A percentile compares a stretch with the other conserved stretches of the same genome.
Conservation (phyloP, 2,329 filamentous ascomycete species). For the Clarireedia paspali region DNA sequence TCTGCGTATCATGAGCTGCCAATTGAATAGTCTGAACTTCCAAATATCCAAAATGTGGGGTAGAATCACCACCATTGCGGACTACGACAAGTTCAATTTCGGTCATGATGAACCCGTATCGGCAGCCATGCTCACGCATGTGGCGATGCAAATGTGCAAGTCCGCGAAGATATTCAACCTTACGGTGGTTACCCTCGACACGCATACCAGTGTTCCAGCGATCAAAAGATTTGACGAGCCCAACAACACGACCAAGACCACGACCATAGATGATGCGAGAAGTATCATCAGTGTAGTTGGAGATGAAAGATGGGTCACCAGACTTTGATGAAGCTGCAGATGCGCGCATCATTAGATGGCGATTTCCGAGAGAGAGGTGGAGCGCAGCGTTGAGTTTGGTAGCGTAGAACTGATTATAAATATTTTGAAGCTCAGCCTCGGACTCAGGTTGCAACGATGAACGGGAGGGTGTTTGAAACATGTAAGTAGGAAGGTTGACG, state of each 20-base stretch:
- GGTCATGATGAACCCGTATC: constrained; percentile 93
- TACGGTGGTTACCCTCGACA: constrained; percentile 72
- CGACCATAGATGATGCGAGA: constrained; percentile 40
- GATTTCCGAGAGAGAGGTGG: constrained; percentile 61
- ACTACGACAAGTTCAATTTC: constrained; percentile 93
- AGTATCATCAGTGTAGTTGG: constrained; percentile 44
- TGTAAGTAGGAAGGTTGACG: constrained; percentile 53
- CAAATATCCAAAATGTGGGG: constrained; percentile 81
- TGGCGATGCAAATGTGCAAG: constrained; percentile 79
- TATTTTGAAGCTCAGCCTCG: constrained; percentile 64
- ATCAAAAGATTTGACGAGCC: constrained; percentile 86
- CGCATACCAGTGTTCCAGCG: constrained; percentile 96
- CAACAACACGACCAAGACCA: constrained; percentile 59
- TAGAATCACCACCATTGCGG: constrained; percentile 63
- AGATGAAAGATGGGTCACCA: constrained; percentile 36
- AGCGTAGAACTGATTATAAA: constrained; percentile 72
- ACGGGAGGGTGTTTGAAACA: constrained; percentile 45
- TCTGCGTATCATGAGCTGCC: constrained; percentile 30
- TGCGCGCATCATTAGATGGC: constrained; percentile 40
- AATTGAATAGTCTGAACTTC: constrained; percentile 62
- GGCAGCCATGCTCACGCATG: constrained; percentile 88
- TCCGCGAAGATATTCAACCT: constrained; percentile 81
- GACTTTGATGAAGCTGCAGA: constrained; percentile 14
- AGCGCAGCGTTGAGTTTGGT: constrained; percentile 83
- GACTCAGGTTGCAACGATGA: constrained; percentile 64